Percentiles rank a stretch among this genome's conserved stretches.
phyloP scores from a whole-genome alignment of 305 asterid genomes.

The Galium porrigens region DNA sequence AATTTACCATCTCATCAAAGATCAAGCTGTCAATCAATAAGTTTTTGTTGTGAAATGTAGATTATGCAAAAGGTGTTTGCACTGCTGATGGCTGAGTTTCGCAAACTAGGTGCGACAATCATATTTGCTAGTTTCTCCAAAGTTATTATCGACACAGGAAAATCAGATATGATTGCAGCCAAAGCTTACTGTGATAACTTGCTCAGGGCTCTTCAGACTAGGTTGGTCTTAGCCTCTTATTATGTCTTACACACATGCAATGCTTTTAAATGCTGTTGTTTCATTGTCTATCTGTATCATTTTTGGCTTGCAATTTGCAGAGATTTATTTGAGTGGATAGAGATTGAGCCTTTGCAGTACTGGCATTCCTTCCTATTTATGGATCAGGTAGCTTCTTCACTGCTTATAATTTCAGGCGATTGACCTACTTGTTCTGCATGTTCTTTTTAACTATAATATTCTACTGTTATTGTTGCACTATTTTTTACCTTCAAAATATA shows the following conservation, averaged over 20 bases:
- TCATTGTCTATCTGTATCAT: conserved; percentile 13
- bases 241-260: conserved; percentile 10
- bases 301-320: conserved; percentile 22
- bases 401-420: background rate
- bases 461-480: background rate
- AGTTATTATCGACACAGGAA: conserved; percentile 82
- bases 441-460: background rate
- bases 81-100: conserved; percentile 80
- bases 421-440: conserved; percentile 13
- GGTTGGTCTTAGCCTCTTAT: conserved; percentile 34
- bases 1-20: background rate
- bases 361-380: conserved; percentile 93
- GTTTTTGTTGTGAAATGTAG: conserved; percentile 23
- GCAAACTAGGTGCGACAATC: conserved; percentile 74
- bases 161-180: conserved; percentile 71
- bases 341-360: conserved; percentile 79
- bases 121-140: conserved; percentile 76
- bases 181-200: conserved; percentile 88
- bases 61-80: conserved; percentile 93
- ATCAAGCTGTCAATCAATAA: background rate
- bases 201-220: conserved; percentile 60
- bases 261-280: conserved; percentile 15
- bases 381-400: conserved; percentile 54
- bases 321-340: conserved; percentile 93
- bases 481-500: background rate